These are phyloP conservation scores for Yamadazyma kanchanaburiensis DNA, from an alignment of 1,139 yeast species.

Conservation along the genomic window DNA sequence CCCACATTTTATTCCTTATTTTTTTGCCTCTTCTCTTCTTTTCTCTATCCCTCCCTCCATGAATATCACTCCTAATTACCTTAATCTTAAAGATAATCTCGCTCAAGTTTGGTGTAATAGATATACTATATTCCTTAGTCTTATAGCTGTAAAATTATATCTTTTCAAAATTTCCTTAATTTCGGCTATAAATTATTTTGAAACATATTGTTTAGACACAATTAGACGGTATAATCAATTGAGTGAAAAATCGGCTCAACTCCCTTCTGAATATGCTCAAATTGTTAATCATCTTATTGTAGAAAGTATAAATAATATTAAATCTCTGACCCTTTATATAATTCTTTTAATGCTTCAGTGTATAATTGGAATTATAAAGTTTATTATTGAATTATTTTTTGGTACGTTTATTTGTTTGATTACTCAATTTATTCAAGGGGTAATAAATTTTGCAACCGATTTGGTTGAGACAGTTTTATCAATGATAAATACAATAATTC, in stretches of 20 bases:
- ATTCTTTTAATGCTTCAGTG: constrained; percentile 47
- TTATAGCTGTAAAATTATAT: constrained; percentile 48
- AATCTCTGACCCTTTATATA: constrained; percentile 34
- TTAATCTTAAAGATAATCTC: constrained; percentile 39
- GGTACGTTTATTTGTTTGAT: constrained; percentile 87
- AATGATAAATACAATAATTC: constrained; percentile 44
- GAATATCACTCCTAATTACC: constrained; percentile 20
- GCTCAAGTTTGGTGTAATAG: constrained; percentile 61
- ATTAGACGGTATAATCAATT: constrained; percentile 13
- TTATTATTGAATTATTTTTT: constrained; percentile 65
- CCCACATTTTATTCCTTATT: no score
- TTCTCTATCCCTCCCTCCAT: no score
- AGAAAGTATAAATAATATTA: constrained; percentile 42
- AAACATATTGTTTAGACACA: constrained; percentile 21
- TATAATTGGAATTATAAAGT: constrained; percentile 56
- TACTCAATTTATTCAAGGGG: constrained; percentile 68
- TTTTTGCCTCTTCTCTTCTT: no score
- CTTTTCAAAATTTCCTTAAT: constrained; percentile 45
- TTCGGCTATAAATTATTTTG: constrained; percentile 32
- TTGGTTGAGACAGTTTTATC: constrained; percentile 63
- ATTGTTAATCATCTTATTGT: constrained; percentile 53
- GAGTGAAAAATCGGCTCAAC: constrained; percentile 2
- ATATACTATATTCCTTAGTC: constrained; percentile 42
- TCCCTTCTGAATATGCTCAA: constrained; percentile 38
- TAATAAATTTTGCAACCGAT: constrained; percentile 66